Evolutionary conservation across 805 yeast species (phyloP).

Genomic region (Kodamaea hsintzibuensis): DNA sequence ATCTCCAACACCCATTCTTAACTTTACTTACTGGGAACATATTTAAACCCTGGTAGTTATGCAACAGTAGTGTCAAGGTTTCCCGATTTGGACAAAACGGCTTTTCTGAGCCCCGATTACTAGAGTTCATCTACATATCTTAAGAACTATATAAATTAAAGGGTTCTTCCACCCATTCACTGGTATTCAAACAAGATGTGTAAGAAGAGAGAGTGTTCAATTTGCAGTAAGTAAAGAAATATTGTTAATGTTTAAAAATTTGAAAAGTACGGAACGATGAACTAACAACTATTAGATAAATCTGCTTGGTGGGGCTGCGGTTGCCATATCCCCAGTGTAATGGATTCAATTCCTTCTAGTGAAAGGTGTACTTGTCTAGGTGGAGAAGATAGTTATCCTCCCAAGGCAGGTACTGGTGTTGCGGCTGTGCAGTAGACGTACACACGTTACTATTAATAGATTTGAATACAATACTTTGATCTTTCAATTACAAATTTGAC

Average conservation of each 20-base stretch:
- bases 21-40: no score
- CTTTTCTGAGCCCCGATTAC: no score
- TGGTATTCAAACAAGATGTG: not conserved
- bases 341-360: not conserved
- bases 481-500: slow-evolving; percentile 68
- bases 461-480: not conserved
- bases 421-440: not conserved
- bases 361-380: not conserved
- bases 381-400: not conserved
- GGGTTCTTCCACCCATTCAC: not conserved
- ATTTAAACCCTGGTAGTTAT: no score
- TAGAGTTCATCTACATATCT: no score
- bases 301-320: not conserved
- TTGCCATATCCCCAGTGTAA: not conserved
- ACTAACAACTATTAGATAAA: not conserved
- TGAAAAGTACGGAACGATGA: no score
- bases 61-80: no score
- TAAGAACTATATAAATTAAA: no score
- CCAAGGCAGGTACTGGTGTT: not conserved
- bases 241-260: no score
- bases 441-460: not conserved
- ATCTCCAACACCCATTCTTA: no score
- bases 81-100: no score
- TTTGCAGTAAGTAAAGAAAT: not conserved
- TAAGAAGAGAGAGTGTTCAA: not conserved